Percentiles rank a stretch among this genome's conserved stretches.
phyloP scores from a whole-genome alignment of 2,329 filamentous ascomycete species.

The Penicillium sp. region DNA sequence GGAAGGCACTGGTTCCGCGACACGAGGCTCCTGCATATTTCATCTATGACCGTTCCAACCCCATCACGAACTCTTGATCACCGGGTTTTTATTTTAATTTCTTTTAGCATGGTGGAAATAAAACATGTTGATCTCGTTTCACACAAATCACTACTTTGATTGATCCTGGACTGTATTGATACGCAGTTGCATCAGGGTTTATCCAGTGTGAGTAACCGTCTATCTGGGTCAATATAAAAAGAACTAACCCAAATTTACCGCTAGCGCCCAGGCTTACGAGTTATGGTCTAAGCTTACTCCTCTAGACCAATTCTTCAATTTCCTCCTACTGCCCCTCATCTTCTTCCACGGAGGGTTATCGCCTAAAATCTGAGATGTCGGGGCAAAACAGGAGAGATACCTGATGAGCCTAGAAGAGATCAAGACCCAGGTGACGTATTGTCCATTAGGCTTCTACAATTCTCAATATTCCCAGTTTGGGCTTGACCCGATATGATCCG shows the following conservation, averaged over 20 bases:
- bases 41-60: conserved; percentile 15
- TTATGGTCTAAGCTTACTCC: conserved; percentile 15
- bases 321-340: conserved; percentile 8
- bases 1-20: conserved; percentile 6
- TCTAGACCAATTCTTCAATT: conserved; percentile 2
- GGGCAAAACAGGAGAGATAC: conserved; percentile 12
- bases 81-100: neutral
- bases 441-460: neutral
- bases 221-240: conserved; percentile 8
- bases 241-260: conserved; percentile 15
- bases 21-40: conserved; percentile 19
- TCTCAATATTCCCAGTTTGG: neutral
- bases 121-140: neutral
- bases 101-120: neutral
- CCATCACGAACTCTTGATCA: neutral
- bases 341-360: conserved; percentile 11
- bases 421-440: neutral
- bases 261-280: neutral
- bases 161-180: too few relatives aligned
- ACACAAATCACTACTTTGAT: neutral
- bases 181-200: too few relatives aligned
- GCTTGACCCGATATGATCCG: conserved; percentile 18
- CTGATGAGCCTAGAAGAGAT: neutral
- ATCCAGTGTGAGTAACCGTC: neutral
- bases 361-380: conserved; percentile 1